Conservation (phyloP, 2,329 filamentous ascomycete genomes). For the Cordyceps cateniannulata region DNA sequence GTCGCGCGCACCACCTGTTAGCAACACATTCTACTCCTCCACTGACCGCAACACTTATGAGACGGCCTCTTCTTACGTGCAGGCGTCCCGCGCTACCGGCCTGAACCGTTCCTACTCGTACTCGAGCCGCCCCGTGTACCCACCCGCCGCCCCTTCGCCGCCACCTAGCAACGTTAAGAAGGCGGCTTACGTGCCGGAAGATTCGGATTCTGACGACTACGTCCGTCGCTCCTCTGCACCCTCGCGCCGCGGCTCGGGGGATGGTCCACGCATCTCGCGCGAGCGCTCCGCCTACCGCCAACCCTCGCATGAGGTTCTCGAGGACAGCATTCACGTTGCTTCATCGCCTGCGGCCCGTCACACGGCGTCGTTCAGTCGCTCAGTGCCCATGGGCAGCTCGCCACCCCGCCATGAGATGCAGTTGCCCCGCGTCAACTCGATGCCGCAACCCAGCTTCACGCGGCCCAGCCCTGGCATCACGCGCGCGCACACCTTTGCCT, state of each 20-base stretch:
- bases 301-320: slow-evolving; percentile 26
- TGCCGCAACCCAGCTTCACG: slow-evolving; percentile 25
- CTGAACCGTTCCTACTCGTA: slow-evolving; percentile 18
- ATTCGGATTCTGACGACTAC: slow-evolving; percentile 23
- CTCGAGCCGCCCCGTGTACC: slow-evolving; percentile 21
- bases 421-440: slow-evolving; percentile 28
- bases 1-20: slow-evolving; percentile 7
- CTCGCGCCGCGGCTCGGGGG: slow-evolving; percentile 28
- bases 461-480: slow-evolving; percentile 24
- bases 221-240: slow-evolving; percentile 27
- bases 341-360: slow-evolving; percentile 26
- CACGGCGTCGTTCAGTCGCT: slow-evolving; percentile 20
- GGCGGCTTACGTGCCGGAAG: slow-evolving; percentile 23
- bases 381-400: slow-evolving; percentile 22
- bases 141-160: slow-evolving; percentile 30
- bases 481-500: slow-evolving; percentile 29
- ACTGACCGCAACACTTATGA: neutral
- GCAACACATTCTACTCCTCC: slow-evolving; percentile 6
- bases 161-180: slow-evolving; percentile 24
- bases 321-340: slow-evolving; percentile 24
- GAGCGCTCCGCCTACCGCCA: slow-evolving; percentile 25
- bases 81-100: slow-evolving; percentile 18
- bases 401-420: slow-evolving; percentile 27
- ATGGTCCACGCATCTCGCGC: slow-evolving; percentile 17
- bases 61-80: slow-evolving; percentile 8